Evolutionary conservation across 2,329 filamentous ascomycete genomes (phyloP).

Genomic region (Talaromyces piceae): DNA sequence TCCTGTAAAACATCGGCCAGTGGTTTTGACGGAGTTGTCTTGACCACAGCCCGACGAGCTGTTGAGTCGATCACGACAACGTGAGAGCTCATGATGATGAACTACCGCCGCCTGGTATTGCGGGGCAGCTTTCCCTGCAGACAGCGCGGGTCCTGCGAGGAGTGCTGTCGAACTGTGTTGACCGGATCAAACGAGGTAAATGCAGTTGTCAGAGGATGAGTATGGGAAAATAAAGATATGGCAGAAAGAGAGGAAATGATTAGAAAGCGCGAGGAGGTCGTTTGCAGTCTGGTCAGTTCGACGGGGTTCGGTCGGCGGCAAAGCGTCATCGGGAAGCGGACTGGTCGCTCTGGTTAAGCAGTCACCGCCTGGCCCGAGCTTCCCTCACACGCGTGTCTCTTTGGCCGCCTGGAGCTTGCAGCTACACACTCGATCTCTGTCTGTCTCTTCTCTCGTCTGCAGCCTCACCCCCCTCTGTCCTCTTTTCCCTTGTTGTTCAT

Average conservation of each 20-base stretch:
- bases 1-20: slow-evolving; percentile 80
- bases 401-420: slow-evolving; percentile 19
- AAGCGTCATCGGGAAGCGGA: slow-evolving; percentile 22
- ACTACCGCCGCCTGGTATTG: slow-evolving; percentile 13
- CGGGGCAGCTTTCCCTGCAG: slow-evolving; percentile 12
- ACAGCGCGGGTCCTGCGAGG: not conserved
- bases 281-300: not conserved
- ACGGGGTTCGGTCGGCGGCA: slow-evolving; percentile 19
- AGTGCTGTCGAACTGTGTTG: too few species aligned
- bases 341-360: slow-evolving; percentile 1
- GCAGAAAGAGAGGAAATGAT: not conserved
- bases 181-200: too few species aligned
- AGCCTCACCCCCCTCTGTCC: slow-evolving; percentile 1
- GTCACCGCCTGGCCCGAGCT: slow-evolving; percentile 23
- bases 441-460: slow-evolving; percentile 13
- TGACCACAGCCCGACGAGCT: slow-evolving; percentile 69
- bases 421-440: too few species aligned
- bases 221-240: not conserved
- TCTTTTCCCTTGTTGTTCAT: slow-evolving; percentile 10
- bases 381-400: slow-evolving; percentile 14
- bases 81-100: slow-evolving; percentile 65
- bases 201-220: slow-evolving; percentile 11
- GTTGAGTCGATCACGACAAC: slow-evolving; percentile 81
- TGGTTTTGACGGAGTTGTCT: slow-evolving; percentile 73
- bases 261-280: not conserved